These are phyloP conservation scores for Hortaea sp. DNA, from an alignment of 2,329 filamentous ascomycete genomes.

Conservation along the genomic window DNA sequence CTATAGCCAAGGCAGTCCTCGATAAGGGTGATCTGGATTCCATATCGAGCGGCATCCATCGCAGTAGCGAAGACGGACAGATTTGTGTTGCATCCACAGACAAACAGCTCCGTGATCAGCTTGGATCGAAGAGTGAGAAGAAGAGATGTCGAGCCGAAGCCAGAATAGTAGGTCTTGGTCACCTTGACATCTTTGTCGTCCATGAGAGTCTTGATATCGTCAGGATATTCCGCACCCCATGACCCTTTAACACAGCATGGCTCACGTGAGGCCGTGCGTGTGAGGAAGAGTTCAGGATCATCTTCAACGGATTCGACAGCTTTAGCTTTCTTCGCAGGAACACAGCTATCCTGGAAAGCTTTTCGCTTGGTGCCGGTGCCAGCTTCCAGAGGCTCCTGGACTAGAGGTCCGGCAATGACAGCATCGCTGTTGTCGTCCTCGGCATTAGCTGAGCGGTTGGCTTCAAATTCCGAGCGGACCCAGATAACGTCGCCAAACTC, in stretches of 20 bases:
- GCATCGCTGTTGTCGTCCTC: constrained; percentile 14
- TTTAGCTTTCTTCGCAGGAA: constrained; percentile 2
- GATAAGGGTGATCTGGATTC: constrained; percentile 74
- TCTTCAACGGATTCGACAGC: constrained; percentile 13
- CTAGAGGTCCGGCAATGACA: constrained; percentile 12
- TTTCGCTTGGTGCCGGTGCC: constrained; percentile 1
- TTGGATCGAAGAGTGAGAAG: constrained; percentile 71
- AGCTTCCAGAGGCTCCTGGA: neutral
- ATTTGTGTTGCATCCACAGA: constrained; percentile 80
- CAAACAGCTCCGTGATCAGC: constrained; percentile 78
- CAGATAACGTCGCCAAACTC: constrained; percentile 66
- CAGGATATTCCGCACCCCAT: constrained; percentile 41
- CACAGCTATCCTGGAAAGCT: neutral
- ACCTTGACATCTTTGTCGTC: constrained; percentile 44
- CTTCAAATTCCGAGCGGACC: constrained; percentile 64
- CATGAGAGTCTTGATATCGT: constrained; percentile 40
- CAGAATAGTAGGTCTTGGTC: constrained; percentile 76
- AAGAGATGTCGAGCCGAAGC: constrained; percentile 65
- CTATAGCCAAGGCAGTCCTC: constrained; percentile 84
- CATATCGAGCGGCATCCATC: constrained; percentile 79
- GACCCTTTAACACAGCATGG: constrained; percentile 34
- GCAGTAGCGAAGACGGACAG: constrained; percentile 85
- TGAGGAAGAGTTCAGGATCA: constrained; percentile 38
- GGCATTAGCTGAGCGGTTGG: constrained; percentile 11
- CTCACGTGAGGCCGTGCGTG: constrained; percentile 26